Evolutionary conservation across 2,329 filamentous ascomycete species (phyloP).

Genomic region (Tolypocladium nubicola): DNA sequence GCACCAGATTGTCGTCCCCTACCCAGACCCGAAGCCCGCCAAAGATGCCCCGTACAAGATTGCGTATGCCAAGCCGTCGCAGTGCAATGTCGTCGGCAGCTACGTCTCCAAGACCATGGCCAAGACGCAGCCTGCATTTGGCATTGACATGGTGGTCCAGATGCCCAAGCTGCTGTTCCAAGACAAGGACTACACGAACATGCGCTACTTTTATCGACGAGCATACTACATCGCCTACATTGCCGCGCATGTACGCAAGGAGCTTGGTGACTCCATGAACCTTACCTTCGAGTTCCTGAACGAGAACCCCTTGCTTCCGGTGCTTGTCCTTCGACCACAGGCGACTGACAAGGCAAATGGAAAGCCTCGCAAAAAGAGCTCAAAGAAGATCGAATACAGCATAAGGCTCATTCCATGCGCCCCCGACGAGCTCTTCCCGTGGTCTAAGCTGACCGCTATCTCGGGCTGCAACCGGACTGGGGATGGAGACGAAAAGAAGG

Average conservation of each 20-base stretch:
- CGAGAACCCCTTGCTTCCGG: constrained; percentile 67
- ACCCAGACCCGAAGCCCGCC: constrained; percentile 67
- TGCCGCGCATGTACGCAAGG: constrained; percentile 55
- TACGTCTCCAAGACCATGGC: constrained; percentile 68
- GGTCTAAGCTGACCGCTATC: constrained; percentile 57
- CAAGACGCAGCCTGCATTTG: constrained; percentile 46
- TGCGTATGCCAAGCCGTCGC: constrained; percentile 61
- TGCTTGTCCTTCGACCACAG: constrained; percentile 38
- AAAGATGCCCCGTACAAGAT: constrained; percentile 75
- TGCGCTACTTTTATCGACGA: constrained; percentile 90
- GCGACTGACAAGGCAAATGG: constrained; percentile 8
- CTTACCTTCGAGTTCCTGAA: constrained; percentile 56
- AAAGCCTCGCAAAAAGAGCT: constrained; percentile 13
- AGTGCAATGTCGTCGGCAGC: constrained; percentile 82
- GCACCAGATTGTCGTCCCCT: constrained; percentile 65
- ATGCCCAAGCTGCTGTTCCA: constrained; percentile 78
- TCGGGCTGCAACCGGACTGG: constrained; percentile 59
- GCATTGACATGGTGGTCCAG: constrained; percentile 75
- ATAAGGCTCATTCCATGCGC: constrained; percentile 73
- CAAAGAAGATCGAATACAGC: constrained; percentile 32
- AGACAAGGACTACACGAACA: constrained; percentile 87
- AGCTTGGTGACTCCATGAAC: constrained; percentile 41
- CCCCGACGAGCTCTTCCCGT: constrained; percentile 57
- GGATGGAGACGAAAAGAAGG: constrained; percentile 30
- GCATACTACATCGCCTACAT: constrained; percentile 85